A percentile compares a stretch with the other conserved stretches of the same genome.
phyloP scores from a whole-genome alignment of 2,329 filamentous ascomycete species.

The Fusarium drepaniforme region DNA sequence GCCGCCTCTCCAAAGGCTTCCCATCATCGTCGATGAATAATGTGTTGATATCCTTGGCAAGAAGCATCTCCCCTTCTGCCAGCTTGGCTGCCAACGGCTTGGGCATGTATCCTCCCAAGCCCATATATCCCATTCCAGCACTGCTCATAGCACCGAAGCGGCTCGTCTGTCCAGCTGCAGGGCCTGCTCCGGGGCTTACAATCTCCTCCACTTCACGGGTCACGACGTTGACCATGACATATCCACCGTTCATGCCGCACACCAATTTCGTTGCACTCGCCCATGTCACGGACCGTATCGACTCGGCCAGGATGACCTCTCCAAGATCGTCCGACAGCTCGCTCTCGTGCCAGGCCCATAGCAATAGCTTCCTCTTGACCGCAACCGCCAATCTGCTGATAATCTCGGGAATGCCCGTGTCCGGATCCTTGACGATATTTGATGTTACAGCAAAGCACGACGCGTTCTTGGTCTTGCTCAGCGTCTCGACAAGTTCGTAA shows the following conservation, averaged over 20 bases:
- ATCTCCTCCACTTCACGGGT: constrained; percentile 82
- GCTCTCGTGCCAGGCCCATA: constrained; percentile 98
- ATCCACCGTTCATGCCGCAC: constrained; percentile 91
- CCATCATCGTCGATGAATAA: constrained; percentile 90
- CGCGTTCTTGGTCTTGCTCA: constrained; percentile 88
- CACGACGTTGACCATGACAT: constrained; percentile 88
- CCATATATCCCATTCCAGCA: constrained; percentile 96
- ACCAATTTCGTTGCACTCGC: constrained; percentile 87
- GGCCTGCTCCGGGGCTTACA: constrained; percentile 79
- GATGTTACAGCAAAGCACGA: constrained; percentile 93
- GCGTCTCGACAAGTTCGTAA: constrained; percentile 83
- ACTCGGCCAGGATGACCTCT: constrained; percentile 85
- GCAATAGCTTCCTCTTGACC: constrained; percentile 87
- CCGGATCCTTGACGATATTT: constrained; percentile 91
- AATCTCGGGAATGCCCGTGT: constrained; percentile 90
- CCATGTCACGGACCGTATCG: constrained; percentile 92
- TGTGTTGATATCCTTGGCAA: constrained; percentile 98
- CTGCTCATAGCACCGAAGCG: constrained; percentile 87
- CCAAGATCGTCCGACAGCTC: constrained; percentile 80
- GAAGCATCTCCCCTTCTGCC: constrained; percentile 83
- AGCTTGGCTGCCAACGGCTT: constrained; percentile 89
- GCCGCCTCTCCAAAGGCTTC: constrained; percentile 83
- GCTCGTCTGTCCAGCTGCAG: constrained; percentile 72
- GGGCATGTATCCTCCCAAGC: constrained; percentile 90
- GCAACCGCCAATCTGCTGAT: constrained; percentile 92